Conservation (phyloP, 768 basidiomycete genomes). For the Auriscalpium microsporum region DNA sequence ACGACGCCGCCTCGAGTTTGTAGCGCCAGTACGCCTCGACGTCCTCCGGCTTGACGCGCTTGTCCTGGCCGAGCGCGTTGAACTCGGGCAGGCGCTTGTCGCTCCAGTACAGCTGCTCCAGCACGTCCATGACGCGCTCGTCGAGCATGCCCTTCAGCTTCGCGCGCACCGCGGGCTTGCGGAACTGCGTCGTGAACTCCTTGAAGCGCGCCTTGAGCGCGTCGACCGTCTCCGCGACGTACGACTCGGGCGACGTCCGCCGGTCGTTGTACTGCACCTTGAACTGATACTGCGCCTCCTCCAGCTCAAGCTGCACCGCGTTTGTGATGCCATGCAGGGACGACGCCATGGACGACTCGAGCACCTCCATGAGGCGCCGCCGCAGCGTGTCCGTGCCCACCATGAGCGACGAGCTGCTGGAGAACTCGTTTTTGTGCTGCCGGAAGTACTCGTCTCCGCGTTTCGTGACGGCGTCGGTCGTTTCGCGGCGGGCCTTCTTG, state of each 20-base stretch:
- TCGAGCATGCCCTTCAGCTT: constrained; percentile 92
- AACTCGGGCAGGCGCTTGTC: constrained; percentile 82
- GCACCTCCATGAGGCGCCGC: constrained; percentile 88
- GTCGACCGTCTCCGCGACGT: constrained; percentile 96
- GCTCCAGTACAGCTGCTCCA: constrained; percentile 95
- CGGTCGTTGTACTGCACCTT: constrained; percentile 98
- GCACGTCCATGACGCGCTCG: constrained; percentile 93
- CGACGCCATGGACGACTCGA: constrained; percentile 96
- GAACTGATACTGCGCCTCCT: constrained; percentile 97
- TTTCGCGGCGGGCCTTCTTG: constrained; percentile 44
- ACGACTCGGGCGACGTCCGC: constrained; percentile 88
- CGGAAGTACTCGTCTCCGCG: constrained; percentile 66
- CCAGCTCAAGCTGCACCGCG: constrained; percentile 93
- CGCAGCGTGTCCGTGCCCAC: constrained; percentile 89
- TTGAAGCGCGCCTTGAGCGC: constrained; percentile 85
- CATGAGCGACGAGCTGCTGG: constrained; percentile 59
- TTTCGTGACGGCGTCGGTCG: constrained; percentile 39
- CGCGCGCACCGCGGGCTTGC: constrained; percentile 77
- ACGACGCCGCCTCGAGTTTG: constrained; percentile 91
- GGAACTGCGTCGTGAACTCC: constrained; percentile 76
- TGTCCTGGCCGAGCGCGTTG: constrained; percentile 56
- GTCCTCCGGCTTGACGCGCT: constrained; percentile 60
- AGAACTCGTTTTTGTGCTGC: constrained; percentile 53
- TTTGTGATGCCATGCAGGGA: constrained; percentile 95
- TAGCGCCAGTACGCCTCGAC: constrained; percentile 91